phyloP scores from a whole-genome alignment of 1,284 basidiomycete species.

The Somion occarium region DNA sequence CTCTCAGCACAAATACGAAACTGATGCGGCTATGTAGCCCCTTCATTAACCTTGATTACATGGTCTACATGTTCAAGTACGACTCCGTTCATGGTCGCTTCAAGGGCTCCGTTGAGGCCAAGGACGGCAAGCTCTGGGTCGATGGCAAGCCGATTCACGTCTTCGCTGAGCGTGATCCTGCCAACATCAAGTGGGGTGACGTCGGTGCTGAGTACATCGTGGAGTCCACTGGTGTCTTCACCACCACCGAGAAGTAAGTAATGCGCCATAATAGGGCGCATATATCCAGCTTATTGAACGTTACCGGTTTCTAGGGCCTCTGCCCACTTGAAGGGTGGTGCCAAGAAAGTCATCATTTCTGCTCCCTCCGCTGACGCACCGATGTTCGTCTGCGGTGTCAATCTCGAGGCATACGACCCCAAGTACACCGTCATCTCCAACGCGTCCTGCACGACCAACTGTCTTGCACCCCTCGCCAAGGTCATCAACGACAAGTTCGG shows the following conservation, averaged over 20 bases:
- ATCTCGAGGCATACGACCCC: slow-evolving; percentile 91
- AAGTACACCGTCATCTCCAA: slow-evolving; percentile 96
- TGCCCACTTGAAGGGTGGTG: slow-evolving; percentile 96
- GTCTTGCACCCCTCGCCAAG: slow-evolving; percentile 97
- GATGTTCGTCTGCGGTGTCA: slow-evolving; percentile 97
- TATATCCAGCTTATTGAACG: slow-evolving; percentile 1
- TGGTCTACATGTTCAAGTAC: slow-evolving; percentile 99
- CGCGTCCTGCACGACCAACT: slow-evolving; percentile 99
- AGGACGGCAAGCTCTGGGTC: slow-evolving; percentile 90
- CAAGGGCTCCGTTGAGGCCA: slow-evolving; percentile 80
- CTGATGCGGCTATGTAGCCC: slow-evolving; percentile 46
- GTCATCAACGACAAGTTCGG: slow-evolving; percentile 96
- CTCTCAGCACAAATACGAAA: slow-evolving; percentile 10
- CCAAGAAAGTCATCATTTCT: slow-evolving; percentile 99
- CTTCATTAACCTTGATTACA: slow-evolving; percentile 95
- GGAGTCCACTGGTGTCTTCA: slow-evolving; percentile 99
- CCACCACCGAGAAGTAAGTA: slow-evolving; percentile 76
- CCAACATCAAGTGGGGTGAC: slow-evolving; percentile 80
- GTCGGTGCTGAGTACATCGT: slow-evolving; percentile 91
- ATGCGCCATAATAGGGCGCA: slow-evolving; percentile 16
- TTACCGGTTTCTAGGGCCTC: slow-evolving; percentile 56
- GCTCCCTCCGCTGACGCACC: slow-evolving; percentile 98
- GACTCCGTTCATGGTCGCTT: slow-evolving; percentile 97
- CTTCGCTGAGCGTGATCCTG: slow-evolving; percentile 86
- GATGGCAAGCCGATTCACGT: slow-evolving; percentile 79